Evolutionary conservation across 139 green algal species (phyloP).

Genomic region (Asterochloris sp.): DNA sequence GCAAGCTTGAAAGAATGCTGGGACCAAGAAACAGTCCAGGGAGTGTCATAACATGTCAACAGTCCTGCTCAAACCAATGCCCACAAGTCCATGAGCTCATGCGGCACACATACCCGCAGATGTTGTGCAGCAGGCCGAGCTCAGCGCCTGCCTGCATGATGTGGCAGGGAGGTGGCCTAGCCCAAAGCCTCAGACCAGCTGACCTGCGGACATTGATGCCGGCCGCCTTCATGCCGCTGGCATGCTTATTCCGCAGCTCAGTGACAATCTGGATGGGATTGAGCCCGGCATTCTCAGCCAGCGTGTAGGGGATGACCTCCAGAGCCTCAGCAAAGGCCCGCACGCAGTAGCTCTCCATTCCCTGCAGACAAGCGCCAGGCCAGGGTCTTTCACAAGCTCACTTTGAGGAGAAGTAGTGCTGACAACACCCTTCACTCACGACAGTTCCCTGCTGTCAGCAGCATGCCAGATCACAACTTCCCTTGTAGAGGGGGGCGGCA

Average conservation of each 20-base stretch:
- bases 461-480: background rate
- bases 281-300: constrained; percentile 97
- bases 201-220: constrained; percentile 81
- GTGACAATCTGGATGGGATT: constrained; percentile 98
- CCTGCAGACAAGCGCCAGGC: constrained; percentile 31
- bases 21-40: too few species aligned
- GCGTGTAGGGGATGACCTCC: constrained; percentile 97
- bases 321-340: constrained; percentile 93
- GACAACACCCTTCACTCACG: background rate
- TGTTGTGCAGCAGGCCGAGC: too few species aligned
- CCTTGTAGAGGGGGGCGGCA: too few species aligned
- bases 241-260: constrained; percentile 90
- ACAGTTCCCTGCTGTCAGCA: background rate
- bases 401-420: background rate
- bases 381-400: background rate
- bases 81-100: too few species aligned
- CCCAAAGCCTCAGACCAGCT: background rate
- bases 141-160: too few species aligned
- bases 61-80: too few species aligned
- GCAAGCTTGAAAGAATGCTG: too few species aligned
- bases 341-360: constrained; percentile 93
- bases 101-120: too few species aligned
- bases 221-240: constrained; percentile 19
- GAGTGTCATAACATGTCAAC: too few species aligned
- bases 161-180: too few species aligned